Base-by-base conservation (phyloP, 78 protist genomes). In the Tieghemostelium lacteum region DNA sequence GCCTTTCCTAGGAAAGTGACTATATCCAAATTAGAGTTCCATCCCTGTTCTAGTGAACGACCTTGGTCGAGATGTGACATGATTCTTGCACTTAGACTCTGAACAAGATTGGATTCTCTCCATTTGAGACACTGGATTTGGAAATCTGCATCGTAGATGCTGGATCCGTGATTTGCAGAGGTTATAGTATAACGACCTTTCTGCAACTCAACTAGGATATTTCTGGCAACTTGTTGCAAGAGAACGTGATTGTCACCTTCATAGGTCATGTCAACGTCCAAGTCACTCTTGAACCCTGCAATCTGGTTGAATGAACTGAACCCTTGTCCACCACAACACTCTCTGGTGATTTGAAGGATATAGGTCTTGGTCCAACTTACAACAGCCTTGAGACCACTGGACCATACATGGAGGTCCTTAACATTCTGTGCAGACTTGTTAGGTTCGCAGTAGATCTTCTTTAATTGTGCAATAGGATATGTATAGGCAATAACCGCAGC, bases 251-350 rank as follows among this genome's bases (percentile, higher is more conserved):
- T 88, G 19, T 88, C 93, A 64, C 93, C 93, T 55, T 88, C 93
- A 50, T 77, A 88, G 73, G 93, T 88, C 88, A 88, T 71, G 60
- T 77, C 86, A 39, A 77, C 66, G 22, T 88, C 93, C 22, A 75
- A 57, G 36, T 88, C 93, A 0, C 72, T 60, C 37, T 88, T 75
- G 45, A 73, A 71, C 0, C 50, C 24, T 0, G 93, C 60, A 31
- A 88, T 88, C 54, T 71, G 78, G 26, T 77, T 77, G 71, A 75
- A 70, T 77, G 86, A 66, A 31, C 87, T 74, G 70, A 88, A 88
- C 52, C 93, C 93, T 61, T 88, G 93, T 49, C 93, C 93, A 66
- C 93, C 93, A 52, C 93, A 88, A 20, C 93, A 75, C 73, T 88
- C 93, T 39, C 93, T 19, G 5, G 54, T 34, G 17, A 45, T 42